A percentile compares a stretch with the other conserved stretches of the same genome.
Conservation (phyloP, 2,329 filamentous ascomycete species). For the Alternaria alternata region DNA sequence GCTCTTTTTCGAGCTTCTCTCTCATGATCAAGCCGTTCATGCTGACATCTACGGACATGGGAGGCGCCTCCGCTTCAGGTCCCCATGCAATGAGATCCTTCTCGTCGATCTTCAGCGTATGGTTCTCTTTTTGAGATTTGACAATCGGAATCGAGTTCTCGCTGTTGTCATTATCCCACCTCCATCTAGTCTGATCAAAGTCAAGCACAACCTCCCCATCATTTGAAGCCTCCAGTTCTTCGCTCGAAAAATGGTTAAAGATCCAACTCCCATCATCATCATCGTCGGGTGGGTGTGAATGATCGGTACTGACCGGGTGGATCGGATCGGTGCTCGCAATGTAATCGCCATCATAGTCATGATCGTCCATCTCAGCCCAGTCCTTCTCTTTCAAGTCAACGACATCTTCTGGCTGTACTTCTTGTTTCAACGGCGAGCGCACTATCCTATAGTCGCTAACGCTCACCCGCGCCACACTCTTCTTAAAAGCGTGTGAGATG, state of each 20-base stretch:
- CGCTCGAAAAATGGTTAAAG: conserved; percentile 7
- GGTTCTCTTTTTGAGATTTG: background rate
- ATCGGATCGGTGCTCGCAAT: conserved; percentile 33
- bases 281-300: conserved; percentile 21
- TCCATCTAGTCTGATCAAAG: background rate
- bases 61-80: background rate
- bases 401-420: conserved; percentile 33
- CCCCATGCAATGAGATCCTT: conserved; percentile 12
- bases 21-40: background rate
- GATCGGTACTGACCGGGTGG: conserved; percentile 29
- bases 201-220: background rate
- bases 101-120: background rate
- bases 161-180: conserved; percentile 9
- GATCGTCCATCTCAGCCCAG: conserved; percentile 11
- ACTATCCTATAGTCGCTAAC: background rate
- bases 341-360: conserved; percentile 30
- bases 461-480: conserved; percentile 11
- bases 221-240: conserved; percentile 5
- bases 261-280: conserved; percentile 24
- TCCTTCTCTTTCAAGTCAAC: background rate
- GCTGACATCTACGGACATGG: background rate
- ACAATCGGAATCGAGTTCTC: background rate
- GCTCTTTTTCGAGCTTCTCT: background rate
- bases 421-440: conserved; percentile 23
- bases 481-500: conserved; percentile 13